Base-by-base conservation (phyloP, 345 rosid species). In the Rhodamnia argentea region DNA sequence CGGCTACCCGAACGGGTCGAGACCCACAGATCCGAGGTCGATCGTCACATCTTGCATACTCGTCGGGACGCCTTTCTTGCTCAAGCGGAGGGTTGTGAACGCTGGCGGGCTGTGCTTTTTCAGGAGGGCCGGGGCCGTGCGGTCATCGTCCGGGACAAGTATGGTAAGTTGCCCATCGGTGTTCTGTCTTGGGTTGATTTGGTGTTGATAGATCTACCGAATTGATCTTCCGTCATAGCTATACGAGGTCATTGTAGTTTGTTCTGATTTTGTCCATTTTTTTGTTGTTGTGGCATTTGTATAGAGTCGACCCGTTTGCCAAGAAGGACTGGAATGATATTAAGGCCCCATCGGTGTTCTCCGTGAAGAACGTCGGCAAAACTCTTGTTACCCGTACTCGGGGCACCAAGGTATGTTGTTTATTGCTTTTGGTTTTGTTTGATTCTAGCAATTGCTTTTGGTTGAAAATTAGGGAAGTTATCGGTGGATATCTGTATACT, bases 271-370 rank as follows among this genome's bases (percentile, higher is more conserved):
- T 52, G 53, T 52, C 44, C 27, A 24, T 83, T 14, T 74, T 86
- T 5, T 37, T 53, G 22, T 44, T 47, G 37, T 52, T 50, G 53
- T 42, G 60, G 75, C 57, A 1, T 70, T 58, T 32, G 0, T 52
- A 56, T 26, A 91, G 93, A n/a, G 90, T 86, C 14, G 95, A 93
- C 84, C 93, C 94, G 20, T 92, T 89, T 62, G 83, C 93, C 27
- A 92, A 91, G 92, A 93, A 93, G 91, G 95, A 92, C 32, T 92
- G 93, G 94, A 91, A 93, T 84, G 92, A 90, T 56, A 89, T 92
- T 70, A 93, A 93, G 90, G 92, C 94, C 16, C 93, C 94, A 44
- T 89, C 94, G 3, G 59, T 90, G 15, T 93, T 93, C 89, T 86
- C 85, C 23, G 87, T 87, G 86, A 93, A 87, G 86, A 92, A 91